Evolutionary conservation across 2,329 filamentous ascomycete species (phyloP).

Genomic region (Cladophialophora psammophila): DNA sequence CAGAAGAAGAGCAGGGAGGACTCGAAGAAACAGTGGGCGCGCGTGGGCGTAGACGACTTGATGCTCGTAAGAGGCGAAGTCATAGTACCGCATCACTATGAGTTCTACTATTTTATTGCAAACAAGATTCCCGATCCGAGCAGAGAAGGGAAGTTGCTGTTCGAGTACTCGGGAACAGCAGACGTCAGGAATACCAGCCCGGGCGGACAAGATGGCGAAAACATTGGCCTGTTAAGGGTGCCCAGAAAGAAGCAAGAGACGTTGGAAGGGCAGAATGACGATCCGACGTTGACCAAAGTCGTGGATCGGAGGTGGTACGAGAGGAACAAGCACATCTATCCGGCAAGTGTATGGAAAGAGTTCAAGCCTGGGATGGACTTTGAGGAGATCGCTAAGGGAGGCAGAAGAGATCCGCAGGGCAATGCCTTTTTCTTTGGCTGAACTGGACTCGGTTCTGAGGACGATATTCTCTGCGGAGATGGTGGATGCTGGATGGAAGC

Average conservation of each 20-base stretch:
- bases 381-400: conserved; percentile 68
- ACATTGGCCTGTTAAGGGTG: conserved; percentile 50
- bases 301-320: conserved; percentile 98
- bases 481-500: background rate
- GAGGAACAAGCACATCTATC: conserved; percentile 97
- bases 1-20: conserved; percentile 56
- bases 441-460: conserved; percentile 2
- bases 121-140: conserved; percentile 71
- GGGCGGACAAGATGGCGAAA: conserved; percentile 44
- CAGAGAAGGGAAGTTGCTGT: conserved; percentile 78
- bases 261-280: conserved; percentile 78
- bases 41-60: conserved; percentile 92
- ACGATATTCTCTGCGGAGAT: background rate
- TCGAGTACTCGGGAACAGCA: conserved; percentile 71
- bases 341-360: conserved; percentile 92
- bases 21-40: conserved; percentile 82
- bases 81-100: conserved; percentile 97
- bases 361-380: conserved; percentile 90
- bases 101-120: conserved; percentile 96
- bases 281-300: conserved; percentile 85
- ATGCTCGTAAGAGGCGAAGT: conserved; percentile 90
- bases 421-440: conserved; percentile 87
- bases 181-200: conserved; percentile 34
- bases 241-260: conserved; percentile 61
- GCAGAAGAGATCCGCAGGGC: conserved; percentile 80